Evolutionary conservation across 345 rosid genomes (phyloP).

Genomic region (Psidium friedrichsthalianum): DNA sequence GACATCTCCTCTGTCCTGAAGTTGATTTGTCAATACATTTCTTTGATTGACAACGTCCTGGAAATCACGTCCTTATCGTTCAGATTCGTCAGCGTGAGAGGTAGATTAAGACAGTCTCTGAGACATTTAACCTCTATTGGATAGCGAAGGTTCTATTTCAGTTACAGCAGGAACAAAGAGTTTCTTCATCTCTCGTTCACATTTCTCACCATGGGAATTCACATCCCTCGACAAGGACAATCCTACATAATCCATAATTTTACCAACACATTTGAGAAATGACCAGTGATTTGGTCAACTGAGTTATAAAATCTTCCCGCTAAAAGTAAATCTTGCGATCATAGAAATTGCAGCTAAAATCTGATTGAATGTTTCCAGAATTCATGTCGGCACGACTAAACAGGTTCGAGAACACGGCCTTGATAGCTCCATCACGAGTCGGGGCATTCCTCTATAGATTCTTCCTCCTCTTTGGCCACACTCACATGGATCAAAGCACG

Average conservation of each 20-base stretch:
- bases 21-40: not conserved
- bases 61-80: not conserved
- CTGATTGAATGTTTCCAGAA: not conserved
- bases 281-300: not conserved
- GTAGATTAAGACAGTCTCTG: not conserved
- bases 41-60: not conserved
- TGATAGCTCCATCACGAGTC: not conserved
- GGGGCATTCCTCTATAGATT: not conserved
- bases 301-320: not conserved
- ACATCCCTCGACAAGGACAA: not conserved
- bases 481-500: not conserved
- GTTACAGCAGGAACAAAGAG: not conserved
- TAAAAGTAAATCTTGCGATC: not conserved
- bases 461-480: not conserved
- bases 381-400: not conserved
- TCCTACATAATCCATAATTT: not conserved
- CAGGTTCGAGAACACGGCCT: not conserved
- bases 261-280: not conserved
- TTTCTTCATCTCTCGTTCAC: not conserved
- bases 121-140: not conserved
- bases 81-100: not conserved
- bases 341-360: too few relatives aligned
- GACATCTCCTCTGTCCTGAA: not conserved
- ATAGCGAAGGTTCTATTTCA: not conserved
- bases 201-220: not conserved